Evolutionary conservation across 257 asterid species (phyloP).

Genomic region (Perilla frutescens): DNA sequence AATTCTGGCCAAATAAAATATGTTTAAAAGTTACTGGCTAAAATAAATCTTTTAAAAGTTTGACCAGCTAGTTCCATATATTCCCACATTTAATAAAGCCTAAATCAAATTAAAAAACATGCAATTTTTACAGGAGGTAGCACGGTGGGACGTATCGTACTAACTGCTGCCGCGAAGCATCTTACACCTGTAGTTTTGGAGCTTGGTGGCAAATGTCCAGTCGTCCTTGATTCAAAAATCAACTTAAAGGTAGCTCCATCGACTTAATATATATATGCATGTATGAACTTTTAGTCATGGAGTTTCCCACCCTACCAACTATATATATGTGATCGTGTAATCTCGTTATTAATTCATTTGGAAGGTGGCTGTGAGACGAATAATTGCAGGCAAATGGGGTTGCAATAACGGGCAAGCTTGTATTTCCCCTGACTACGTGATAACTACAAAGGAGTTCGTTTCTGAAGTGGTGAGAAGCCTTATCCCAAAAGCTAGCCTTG

Average conservation of each 20-base stretch:
- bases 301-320: no score
- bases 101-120: no score
- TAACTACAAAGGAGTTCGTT: conserved; percentile 69
- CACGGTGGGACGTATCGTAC: conserved; percentile 75
- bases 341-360: background rate
- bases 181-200: conserved; percentile 89
- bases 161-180: conserved; percentile 93
- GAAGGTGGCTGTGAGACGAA: conserved; percentile 81
- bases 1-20: no score
- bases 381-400: conserved; percentile 96
- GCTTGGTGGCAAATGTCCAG: conserved; percentile 95
- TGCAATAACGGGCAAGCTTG: conserved; percentile 92
- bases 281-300: no score
- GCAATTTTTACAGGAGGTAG: conserved; percentile 57
- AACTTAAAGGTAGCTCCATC: conserved; percentile 51
- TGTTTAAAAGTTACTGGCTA: no score
- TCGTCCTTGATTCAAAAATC: conserved; percentile 66
- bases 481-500: no score
- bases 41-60: no score
- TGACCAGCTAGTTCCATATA: no score
- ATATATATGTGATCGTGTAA: no score
- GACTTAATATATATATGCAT: no score
- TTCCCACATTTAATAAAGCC: no score
- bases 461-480: conserved; percentile 56
- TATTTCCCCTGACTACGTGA: conserved; percentile 75